Base-by-base conservation (phyloP, 1,284 basidiomycete genomes). In the Grifola frondosa region DNA sequence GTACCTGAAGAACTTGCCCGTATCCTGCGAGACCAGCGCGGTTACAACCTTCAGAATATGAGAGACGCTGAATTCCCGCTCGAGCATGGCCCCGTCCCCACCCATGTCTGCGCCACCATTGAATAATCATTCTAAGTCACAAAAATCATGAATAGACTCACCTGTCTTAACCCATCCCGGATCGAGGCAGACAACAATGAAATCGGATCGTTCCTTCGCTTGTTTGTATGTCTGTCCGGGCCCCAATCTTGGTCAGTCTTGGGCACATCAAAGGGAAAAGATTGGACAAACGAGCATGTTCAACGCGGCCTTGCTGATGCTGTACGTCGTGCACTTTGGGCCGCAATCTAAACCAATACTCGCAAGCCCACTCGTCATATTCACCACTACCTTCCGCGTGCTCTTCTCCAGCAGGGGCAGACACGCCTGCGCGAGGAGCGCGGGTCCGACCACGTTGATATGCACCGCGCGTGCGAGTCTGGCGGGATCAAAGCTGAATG, bases 71-170 rank as follows among this genome's bases (percentile, higher is more conserved):
- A 62, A 57, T 21, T 58, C 40, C 5, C 60, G 56, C 36, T 66
- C 62, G 16, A 69, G 50, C 7, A 52, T 35, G 4, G 66, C 66
- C 23, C 56, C 54, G 21, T 53, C 48, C 1, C 66, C 66, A 16
- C 65, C 64, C 64, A 68, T 61, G 17, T 55, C 60, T 61, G 42
- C n/a, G n/a, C n/a, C n/a, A n/a, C n/a, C n/a, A n/a, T n/a, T n/a
- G n/a, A n/a, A n/a, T n/a, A n/a, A n/a, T n/a, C n/a, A n/a, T n/a
- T n/a, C n/a, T n/a, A n/a, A n/a, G n/a, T n/a, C n/a, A n/a, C n/a
- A n/a, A n/a, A n/a, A n/a, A n/a, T n/a, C n/a, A n/a, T n/a, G n/a
- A 12, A 22, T 28, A 3, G 3, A 42, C 52, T 30, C 31, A 63
- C 63, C 58, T 9, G 60, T 68, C 54, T 62, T 67, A 12, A 64